phyloP scores from a whole-genome alignment of 2,329 filamentous ascomycete species.

The Cercospora citrullina region DNA sequence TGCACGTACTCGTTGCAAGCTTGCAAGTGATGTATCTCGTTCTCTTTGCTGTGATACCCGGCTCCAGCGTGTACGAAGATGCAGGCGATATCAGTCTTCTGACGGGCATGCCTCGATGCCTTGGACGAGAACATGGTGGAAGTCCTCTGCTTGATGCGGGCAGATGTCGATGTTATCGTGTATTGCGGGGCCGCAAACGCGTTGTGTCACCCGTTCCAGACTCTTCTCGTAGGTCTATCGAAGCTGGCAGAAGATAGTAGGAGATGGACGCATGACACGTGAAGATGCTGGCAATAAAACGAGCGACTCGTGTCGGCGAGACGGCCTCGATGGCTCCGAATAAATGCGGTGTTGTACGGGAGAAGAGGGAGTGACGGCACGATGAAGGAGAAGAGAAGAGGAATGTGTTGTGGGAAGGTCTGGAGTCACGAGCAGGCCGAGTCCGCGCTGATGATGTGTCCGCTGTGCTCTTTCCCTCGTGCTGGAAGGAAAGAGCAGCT shows the following conservation, averaged over 20 bases:
- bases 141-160: slow-evolving; percentile 10
- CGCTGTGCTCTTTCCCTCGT: slow-evolving; percentile 14
- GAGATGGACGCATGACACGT: slow-evolving; percentile 13
- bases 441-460: background rate
- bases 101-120: slow-evolving; percentile 28
- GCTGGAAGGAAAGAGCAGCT: slow-evolving; percentile 13
- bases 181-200: background rate
- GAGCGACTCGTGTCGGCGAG: slow-evolving; percentile 8
- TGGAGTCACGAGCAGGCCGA: background rate
- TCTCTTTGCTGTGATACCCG: slow-evolving; percentile 85
- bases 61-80: slow-evolving; percentile 96
- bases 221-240: slow-evolving; percentile 15
- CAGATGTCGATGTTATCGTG: slow-evolving; percentile 13
- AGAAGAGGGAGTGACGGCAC: background rate
- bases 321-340: background rate
- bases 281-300: slow-evolving; percentile 13
- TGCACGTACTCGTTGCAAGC: slow-evolving; percentile 83
- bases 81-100: slow-evolving; percentile 58
- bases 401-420: background rate
- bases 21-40: slow-evolving; percentile 79
- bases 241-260: slow-evolving; percentile 5
- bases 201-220: background rate
- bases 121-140: slow-evolving; percentile 40
- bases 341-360: background rate
- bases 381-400: background rate